These are phyloP conservation scores for Pseudozyma hubeiensis DNA, from an alignment of 1,284 basidiomycete species.

Conservation along the genomic window DNA sequence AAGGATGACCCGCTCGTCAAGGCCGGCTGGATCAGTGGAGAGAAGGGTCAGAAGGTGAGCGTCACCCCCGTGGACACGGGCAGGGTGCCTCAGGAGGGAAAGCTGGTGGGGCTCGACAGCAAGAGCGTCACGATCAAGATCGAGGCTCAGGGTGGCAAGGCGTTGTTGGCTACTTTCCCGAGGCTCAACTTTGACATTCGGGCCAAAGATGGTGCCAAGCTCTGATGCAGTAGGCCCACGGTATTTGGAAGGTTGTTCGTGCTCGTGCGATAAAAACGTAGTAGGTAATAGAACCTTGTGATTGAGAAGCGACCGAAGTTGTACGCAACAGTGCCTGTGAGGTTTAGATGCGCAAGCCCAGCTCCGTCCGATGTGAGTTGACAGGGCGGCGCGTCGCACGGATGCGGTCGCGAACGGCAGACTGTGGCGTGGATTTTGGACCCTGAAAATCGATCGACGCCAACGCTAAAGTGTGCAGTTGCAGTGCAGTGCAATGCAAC, in stretches of 20 bases:
- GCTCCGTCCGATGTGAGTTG: too few species aligned
- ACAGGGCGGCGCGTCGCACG: background rate
- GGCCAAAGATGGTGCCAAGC: constrained; percentile 29
- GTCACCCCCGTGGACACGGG: constrained; percentile 47
- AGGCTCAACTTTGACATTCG: constrained; percentile 46
- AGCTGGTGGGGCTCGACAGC: constrained; percentile 25
- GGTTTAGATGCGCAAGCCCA: too few species aligned
- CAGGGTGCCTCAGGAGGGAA: constrained; percentile 38
- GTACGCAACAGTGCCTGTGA: too few species aligned
- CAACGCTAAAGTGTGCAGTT: too few species aligned
- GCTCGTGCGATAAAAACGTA: background rate
- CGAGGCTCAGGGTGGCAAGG: constrained; percentile 15
- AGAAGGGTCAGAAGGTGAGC: constrained; percentile 36
- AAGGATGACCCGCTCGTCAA: constrained; percentile 42
- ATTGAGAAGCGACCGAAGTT: background rate
- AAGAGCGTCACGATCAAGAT: constrained; percentile 32
- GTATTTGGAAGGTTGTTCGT: background rate
- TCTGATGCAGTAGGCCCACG: constrained; percentile 2
- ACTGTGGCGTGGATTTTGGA: background rate
- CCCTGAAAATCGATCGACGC: constrained; percentile 12
- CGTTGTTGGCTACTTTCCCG: constrained; percentile 39
- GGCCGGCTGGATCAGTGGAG: constrained; percentile 39
- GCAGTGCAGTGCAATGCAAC: too few species aligned
- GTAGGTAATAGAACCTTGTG: too few species aligned
- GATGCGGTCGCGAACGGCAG: constrained; percentile 6